A percentile compares a stretch with the other conserved stretches of the same genome.
Evolutionary conservation across 805 yeast species (phyloP).

Genomic region (Ogataea naganishii): DNA sequence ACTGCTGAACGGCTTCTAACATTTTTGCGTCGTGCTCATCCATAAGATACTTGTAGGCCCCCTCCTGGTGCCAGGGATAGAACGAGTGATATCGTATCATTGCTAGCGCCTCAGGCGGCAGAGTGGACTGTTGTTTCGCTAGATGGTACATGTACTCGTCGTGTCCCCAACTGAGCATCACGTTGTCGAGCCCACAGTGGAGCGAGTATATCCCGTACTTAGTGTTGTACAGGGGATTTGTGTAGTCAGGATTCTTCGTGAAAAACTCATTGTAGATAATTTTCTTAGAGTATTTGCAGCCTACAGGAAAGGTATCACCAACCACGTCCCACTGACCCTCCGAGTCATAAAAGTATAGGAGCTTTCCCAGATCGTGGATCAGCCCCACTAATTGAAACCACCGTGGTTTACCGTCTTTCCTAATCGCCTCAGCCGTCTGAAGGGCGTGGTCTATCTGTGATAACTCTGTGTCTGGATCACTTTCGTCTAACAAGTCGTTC

Average conservation of each 20-base stretch:
- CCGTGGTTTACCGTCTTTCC: constrained; percentile 58
- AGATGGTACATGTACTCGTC: constrained; percentile 73
- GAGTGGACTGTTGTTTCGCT: constrained; percentile 52
- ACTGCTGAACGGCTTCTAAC: constrained; percentile 55
- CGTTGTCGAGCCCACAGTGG: constrained; percentile 59
- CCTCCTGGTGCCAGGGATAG: constrained; percentile 71
- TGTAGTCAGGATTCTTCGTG: constrained; percentile 48
- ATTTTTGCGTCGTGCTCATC: constrained; percentile 50
- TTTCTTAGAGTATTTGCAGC: constrained; percentile 53
- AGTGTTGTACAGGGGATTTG: constrained; percentile 56
- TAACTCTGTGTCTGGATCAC: constrained; percentile 69
- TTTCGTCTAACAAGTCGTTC: constrained; percentile 57
- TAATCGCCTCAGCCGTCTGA: constrained; percentile 69
- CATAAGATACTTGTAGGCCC: constrained; percentile 58
- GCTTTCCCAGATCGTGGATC: constrained; percentile 64
- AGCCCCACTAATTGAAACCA: constrained; percentile 74
- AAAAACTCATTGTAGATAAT: constrained; percentile 56
- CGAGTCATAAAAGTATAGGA: constrained; percentile 61
- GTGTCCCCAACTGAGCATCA: constrained; percentile 73
- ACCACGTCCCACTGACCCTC: constrained; percentile 78
- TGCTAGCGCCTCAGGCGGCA: constrained; percentile 61
- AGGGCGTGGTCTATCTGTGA: constrained; percentile 70
- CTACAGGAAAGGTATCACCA: constrained; percentile 73
- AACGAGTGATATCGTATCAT: constrained; percentile 72
- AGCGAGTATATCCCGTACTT: constrained; percentile 59